These are phyloP conservation scores for Sugiyamaella novakii DNA, from an alignment of 1,139 yeast species.

Conservation along the genomic window DNA sequence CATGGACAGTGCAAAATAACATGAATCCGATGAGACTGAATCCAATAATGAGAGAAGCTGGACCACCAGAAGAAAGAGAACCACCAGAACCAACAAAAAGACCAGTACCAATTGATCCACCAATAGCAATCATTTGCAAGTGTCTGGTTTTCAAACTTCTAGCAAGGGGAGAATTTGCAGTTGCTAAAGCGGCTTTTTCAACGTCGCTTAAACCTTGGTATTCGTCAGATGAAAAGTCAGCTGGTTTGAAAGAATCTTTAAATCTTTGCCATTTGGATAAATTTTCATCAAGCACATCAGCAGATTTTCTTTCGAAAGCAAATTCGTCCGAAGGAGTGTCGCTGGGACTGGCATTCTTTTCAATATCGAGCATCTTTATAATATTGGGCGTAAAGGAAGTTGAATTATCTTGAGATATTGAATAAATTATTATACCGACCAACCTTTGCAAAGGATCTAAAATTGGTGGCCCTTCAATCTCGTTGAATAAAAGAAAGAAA, in stretches of 20 bases:
- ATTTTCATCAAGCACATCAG: slow-evolving; percentile 4
- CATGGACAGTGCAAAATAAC: slow-evolving; percentile 57
- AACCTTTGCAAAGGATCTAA: too few species aligned
- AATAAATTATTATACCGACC: too few species aligned
- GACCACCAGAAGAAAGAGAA: slow-evolving; percentile 61
- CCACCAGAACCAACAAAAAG: slow-evolving; percentile 69
- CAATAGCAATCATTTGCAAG: slow-evolving; percentile 84
- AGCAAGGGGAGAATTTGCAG: slow-evolving; percentile 68
- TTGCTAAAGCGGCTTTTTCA: slow-evolving; percentile 34
- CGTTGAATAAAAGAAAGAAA: too few species aligned
- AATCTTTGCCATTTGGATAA: slow-evolving; percentile 30
- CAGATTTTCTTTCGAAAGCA: slow-evolving; percentile 8
- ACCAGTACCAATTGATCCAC: slow-evolving; percentile 85
- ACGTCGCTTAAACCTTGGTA: slow-evolving; percentile 38
- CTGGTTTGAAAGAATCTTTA: slow-evolving; percentile 37
- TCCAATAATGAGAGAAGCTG: slow-evolving; percentile 64
- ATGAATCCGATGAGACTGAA: slow-evolving; percentile 49
- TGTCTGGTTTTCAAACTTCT: slow-evolving; percentile 65
- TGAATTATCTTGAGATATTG: too few species aligned
- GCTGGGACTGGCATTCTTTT: slow-evolving; percentile 3
- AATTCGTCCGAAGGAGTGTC: slow-evolving; percentile 1
- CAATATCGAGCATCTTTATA: slow-evolving; percentile 8
- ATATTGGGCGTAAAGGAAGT: too few species aligned
- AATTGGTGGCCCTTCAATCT: too few species aligned
- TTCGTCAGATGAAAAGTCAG: slow-evolving; percentile 29